A percentile compares a stretch with the other conserved stretches of the same genome.
phyloP scores from a whole-genome alignment of 805 yeast species.

The Monosporozyma yasuniensis region DNA sequence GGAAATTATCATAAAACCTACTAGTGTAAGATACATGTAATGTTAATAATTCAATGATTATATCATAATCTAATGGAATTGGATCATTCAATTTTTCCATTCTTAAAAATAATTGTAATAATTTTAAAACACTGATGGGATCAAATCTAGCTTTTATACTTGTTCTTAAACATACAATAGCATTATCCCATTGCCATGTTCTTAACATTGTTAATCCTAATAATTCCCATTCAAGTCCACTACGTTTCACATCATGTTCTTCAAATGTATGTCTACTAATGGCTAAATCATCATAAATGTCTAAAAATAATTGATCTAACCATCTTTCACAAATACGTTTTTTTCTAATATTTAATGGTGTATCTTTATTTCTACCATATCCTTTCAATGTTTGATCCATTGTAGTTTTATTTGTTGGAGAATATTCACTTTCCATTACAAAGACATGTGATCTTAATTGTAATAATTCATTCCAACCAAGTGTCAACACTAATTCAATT shows the following conservation, averaged over 20 bases:
- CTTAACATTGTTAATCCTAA: conserved; percentile 49
- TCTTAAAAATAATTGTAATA: conserved; percentile 36
- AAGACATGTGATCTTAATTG: conserved; percentile 60
- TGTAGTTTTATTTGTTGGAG: conserved; percentile 3
- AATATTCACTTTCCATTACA: conserved; percentile 69
- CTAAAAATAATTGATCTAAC: conserved; percentile 29
- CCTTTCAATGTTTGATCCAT: background rate
- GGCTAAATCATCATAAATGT: conserved; percentile 30
- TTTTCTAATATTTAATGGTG: conserved; percentile 16
- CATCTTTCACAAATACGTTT: conserved; percentile 29
- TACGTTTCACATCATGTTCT: conserved; percentile 35
- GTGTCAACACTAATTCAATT: conserved; percentile 52
- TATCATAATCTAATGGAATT: conserved; percentile 26
- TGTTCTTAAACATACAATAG: conserved; percentile 45
- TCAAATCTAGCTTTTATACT: conserved; percentile 53
- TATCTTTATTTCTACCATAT: conserved; percentile 6
- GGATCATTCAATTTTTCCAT: background rate
- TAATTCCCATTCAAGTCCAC: conserved; percentile 68
- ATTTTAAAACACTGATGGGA: conserved; percentile 43
- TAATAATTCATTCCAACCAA: conserved; percentile 80
- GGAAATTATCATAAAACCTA: conserved; percentile 57
- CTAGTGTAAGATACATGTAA: conserved; percentile 52
- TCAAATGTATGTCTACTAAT: conserved; percentile 25
- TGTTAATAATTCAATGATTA: conserved; percentile 36
- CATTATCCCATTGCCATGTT: conserved; percentile 40